Evolutionary conservation across 2,329 filamentous ascomycete genomes (phyloP).

Genomic region (Penicillium sp.): DNA sequence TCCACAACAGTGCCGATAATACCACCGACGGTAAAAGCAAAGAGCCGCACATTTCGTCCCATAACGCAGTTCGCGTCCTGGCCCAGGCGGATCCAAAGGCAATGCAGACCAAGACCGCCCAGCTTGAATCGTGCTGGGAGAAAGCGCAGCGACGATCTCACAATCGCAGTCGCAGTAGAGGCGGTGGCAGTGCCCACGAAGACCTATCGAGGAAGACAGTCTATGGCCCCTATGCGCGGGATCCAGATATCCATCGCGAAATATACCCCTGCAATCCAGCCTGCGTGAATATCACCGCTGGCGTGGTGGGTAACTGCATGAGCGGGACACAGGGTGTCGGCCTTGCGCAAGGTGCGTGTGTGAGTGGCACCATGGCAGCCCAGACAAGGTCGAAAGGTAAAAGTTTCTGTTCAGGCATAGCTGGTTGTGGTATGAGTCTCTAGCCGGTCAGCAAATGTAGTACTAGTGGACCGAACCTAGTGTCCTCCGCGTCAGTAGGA

Average conservation of each 20-base stretch:
- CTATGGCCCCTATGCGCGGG: not conserved
- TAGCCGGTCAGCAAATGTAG: not conserved
- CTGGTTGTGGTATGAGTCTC: not conserved
- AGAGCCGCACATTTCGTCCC: slow-evolving; percentile 2
- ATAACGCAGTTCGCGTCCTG: slow-evolving; percentile 3
- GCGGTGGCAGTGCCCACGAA: not conserved
- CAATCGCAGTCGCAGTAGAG: not conserved
- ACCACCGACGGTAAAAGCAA: not conserved
- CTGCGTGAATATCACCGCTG: not conserved
- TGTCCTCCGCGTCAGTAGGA: not conserved
- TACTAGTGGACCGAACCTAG: not conserved
- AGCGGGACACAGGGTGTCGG: slow-evolving; percentile 1
- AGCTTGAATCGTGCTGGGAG: not conserved
- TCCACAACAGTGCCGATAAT: not conserved
- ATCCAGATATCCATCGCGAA: slow-evolving; percentile 2
- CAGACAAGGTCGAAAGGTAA: slow-evolving; percentile 1
- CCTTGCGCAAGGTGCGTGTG: not conserved
- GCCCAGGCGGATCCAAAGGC: not conserved
- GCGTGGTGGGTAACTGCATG: not conserved
- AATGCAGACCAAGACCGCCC: not conserved
- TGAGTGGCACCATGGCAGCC: not conserved
- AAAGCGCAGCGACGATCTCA: not conserved
- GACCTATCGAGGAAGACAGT: not conserved
- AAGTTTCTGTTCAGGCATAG: slow-evolving; percentile 3
- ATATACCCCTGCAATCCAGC: slow-evolving; percentile 3